Evolutionary conservation across 2,329 filamentous ascomycete genomes (phyloP).

Genomic region (Juglanconis oblonga): DNA sequence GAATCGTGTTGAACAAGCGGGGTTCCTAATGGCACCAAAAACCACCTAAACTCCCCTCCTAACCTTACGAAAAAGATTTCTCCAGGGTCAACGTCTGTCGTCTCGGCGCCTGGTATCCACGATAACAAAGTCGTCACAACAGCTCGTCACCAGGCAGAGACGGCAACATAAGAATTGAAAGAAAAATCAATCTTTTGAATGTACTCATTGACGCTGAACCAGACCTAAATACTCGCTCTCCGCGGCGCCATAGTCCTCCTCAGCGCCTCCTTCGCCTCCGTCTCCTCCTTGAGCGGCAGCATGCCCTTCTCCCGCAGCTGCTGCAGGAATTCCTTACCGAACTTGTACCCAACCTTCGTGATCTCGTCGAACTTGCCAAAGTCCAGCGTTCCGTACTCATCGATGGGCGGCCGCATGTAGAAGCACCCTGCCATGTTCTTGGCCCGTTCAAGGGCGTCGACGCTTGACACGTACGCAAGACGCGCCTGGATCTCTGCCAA

Average conservation of each 20-base stretch:
- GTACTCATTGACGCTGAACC: no score
- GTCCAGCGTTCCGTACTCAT: conserved; percentile 88
- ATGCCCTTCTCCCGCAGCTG: conserved; percentile 75
- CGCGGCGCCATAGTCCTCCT: conserved; percentile 76
- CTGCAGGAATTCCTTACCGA: conserved; percentile 75
- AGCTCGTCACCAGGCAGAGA: no score
- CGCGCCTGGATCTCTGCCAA: conserved; percentile 93
- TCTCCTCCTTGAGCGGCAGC: conserved; percentile 67
- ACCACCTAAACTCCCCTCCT: no score
- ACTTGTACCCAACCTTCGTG: conserved; percentile 83
- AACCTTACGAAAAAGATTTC: no score
- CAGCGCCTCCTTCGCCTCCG: conserved; percentile 72
- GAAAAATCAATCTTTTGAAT: no score
- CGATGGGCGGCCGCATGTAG: conserved; percentile 95
- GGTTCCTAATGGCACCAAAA: no score
- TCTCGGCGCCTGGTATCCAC: no score
- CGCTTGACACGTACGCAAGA: conserved; percentile 89
- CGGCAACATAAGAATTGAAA: no score
- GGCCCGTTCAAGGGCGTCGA: conserved; percentile 89
- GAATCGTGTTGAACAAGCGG: no score
- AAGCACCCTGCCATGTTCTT: conserved; percentile 88
- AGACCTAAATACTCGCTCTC: conserved; percentile 68
- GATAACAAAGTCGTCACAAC: no score
- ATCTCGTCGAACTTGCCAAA: conserved; percentile 99
- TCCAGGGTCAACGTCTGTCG: no score